These are phyloP conservation scores for Aspergillus hancockii DNA, from an alignment of 495 filamentous ascomycete species.

Conservation along the genomic window DNA sequence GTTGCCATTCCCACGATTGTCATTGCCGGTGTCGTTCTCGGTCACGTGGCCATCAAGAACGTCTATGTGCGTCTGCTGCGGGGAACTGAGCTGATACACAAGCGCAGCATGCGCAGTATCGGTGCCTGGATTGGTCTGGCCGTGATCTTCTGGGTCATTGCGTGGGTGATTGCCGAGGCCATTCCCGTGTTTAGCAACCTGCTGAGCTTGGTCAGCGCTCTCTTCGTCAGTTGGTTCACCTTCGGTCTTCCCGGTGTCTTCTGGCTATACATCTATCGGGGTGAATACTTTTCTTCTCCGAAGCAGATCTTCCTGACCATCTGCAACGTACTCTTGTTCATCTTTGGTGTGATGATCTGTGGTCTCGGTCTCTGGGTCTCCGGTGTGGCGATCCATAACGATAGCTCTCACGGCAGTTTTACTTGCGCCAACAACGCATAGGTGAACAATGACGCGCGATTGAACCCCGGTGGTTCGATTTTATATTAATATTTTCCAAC, in stretches of 20 bases:
- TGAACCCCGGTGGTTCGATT: neutral
- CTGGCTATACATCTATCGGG: conserved; percentile 46
- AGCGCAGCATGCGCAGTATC: conserved; percentile 43
- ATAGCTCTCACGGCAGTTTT: conserved; percentile 5
- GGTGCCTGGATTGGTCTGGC: conserved; percentile 60
- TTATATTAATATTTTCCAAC: neutral
- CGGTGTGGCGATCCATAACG: conserved; percentile 9
- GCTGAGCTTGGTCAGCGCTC: conserved; percentile 44
- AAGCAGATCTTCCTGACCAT: conserved; percentile 39
- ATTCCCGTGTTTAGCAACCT: conserved; percentile 73
- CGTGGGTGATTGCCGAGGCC: conserved; percentile 71
- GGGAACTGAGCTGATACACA: conserved; percentile 58
- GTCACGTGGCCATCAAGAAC: conserved; percentile 60
- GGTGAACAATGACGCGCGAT: neutral
- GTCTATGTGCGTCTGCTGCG: conserved; percentile 63
- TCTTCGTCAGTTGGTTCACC: conserved; percentile 19
- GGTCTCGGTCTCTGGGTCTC: conserved; percentile 4
- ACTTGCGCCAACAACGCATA: conserved; percentile 8
- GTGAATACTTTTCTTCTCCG: conserved; percentile 33
- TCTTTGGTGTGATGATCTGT: neutral
- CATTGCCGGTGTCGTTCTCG: conserved; percentile 56
- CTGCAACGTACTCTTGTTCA: conserved; percentile 27
- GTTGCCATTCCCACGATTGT: conserved; percentile 69
- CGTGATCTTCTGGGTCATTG: conserved; percentile 57
- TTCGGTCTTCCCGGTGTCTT: conserved; percentile 45